A percentile compares a stretch with the other conserved stretches of the same genome.
These are phyloP conservation scores for Albophoma yamanashiensis DNA, from an alignment of 2,329 filamentous ascomycete genomes.

Conservation along the genomic window DNA sequence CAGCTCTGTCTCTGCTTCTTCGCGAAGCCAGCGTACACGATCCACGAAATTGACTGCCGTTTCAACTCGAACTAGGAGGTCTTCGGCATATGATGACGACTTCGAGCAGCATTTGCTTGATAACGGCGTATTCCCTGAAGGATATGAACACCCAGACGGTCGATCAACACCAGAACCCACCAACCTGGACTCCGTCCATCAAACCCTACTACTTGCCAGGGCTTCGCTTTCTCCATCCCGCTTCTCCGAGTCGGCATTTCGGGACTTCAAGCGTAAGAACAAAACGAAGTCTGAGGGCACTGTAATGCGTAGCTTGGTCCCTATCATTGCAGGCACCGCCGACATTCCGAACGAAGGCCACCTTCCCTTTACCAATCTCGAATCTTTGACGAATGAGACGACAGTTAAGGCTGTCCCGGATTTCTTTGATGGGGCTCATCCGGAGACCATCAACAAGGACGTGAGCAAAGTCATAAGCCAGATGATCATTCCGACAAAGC, in stretches of 20 bases:
- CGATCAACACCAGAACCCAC: neutral
- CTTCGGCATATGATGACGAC: slow-evolving; percentile 3
- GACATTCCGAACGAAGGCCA: slow-evolving; percentile 1
- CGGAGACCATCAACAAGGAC: too few species aligned
- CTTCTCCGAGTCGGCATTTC: neutral
- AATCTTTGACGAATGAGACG: neutral
- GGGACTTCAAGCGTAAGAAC: neutral
- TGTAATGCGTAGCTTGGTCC: neutral
- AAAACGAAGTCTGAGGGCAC: neutral
- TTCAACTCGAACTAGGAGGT: neutral
- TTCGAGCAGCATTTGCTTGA: slow-evolving; percentile 5
- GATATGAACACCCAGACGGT: slow-evolving; percentile 1
- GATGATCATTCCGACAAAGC: neutral
- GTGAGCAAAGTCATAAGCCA: neutral
- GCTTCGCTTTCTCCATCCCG: slow-evolving; percentile 4
- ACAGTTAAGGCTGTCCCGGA: neutral
- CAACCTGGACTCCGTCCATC: slow-evolving; percentile 1
- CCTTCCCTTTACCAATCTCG: neutral
- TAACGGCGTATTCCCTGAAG: slow-evolving; percentile 1
- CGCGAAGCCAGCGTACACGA: neutral
- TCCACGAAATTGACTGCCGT: neutral
- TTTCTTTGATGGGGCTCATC: neutral
- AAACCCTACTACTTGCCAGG: neutral
- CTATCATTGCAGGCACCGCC: neutral
- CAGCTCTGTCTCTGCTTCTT: neutral